Evolutionary conservation across 306 rosid genomes (phyloP).

Genomic region (Fagus crenata): DNA sequence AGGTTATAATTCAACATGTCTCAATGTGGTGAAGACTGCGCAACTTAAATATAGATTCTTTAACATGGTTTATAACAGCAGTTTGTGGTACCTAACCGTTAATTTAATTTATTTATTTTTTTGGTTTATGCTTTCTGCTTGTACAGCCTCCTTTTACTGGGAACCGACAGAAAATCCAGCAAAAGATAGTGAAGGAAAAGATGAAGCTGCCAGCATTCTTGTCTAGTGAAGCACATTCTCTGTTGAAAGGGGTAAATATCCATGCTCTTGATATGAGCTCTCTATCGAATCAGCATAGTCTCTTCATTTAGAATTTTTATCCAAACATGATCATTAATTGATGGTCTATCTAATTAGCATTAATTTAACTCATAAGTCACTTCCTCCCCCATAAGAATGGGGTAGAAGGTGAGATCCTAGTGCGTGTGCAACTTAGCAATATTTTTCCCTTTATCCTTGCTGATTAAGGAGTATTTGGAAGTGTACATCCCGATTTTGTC

Average conservation of each 20-base stretch:
- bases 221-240: conserved; percentile 90
- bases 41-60: background rate
- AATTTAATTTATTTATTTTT: conserved; percentile 16
- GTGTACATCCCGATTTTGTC: background rate
- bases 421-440: too few species aligned
- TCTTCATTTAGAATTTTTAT: background rate
- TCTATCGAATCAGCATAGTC: background rate
- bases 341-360: background rate
- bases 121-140: conserved; percentile 24
- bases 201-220: conserved; percentile 84
- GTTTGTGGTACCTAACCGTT: conserved; percentile 1
- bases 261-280: conserved; percentile 13
- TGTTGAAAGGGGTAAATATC: conserved; percentile 75
- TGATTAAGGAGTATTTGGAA: too few species aligned
- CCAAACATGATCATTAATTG: background rate
- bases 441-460: too few species aligned
- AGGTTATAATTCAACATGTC: background rate
- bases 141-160: conserved; percentile 94
- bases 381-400: too few species aligned
- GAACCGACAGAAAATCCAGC: conserved; percentile 78
- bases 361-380: too few species aligned
- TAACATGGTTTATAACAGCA: background rate
- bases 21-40: background rate
- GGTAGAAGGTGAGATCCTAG: too few species aligned
- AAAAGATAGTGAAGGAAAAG: conserved; percentile 86